Evolutionary conservation across 2,329 filamentous ascomycete genomes (phyloP).

Genomic region (Aspergillus fischeri): DNA sequence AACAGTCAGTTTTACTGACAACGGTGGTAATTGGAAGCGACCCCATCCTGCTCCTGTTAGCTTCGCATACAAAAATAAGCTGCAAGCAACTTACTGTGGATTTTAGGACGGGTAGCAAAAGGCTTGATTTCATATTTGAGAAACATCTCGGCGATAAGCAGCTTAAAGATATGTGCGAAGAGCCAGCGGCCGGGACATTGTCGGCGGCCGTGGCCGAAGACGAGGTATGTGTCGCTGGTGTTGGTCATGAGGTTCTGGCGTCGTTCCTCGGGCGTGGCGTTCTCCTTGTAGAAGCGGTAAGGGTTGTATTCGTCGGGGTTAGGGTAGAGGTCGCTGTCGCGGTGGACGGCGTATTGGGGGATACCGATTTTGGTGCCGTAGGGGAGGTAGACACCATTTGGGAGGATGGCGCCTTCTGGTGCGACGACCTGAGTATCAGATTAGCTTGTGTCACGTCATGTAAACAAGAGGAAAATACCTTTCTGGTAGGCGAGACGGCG

Average conservation of each 20-base stretch:
- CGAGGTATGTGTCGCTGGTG: slow-evolving; percentile 11
- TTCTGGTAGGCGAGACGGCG: slow-evolving; percentile 10
- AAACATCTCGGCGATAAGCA: slow-evolving; percentile 10
- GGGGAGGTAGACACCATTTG: slow-evolving; percentile 8
- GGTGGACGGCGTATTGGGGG: slow-evolving; percentile 13
- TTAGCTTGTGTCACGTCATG: not conserved
- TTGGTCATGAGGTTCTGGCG: slow-evolving; percentile 5
- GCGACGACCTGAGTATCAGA: slow-evolving; percentile 3
- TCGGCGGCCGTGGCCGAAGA: slow-evolving; percentile 12
- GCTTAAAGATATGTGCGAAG: slow-evolving; percentile 11
- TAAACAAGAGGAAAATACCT: not conserved
- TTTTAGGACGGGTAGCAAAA: slow-evolving; percentile 6
- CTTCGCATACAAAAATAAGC: not conserved
- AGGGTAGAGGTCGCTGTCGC: slow-evolving; percentile 10
- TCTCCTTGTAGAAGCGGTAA: slow-evolving; percentile 7
- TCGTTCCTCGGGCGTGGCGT: slow-evolving; percentile 1
- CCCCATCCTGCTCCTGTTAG: slow-evolving; percentile 7
- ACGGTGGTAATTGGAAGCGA: slow-evolving; percentile 11
- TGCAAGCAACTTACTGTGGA: slow-evolving; percentile 2
- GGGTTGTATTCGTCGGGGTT: slow-evolving; percentile 10
- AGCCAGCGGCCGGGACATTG: slow-evolving; percentile 13
- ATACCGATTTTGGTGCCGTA: slow-evolving; percentile 11
- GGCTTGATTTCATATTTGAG: slow-evolving; percentile 12
- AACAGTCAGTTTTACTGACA: slow-evolving; percentile 7
- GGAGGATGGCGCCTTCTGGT: slow-evolving; percentile 4